Evolutionary conservation across 192 early-diverging fungal species (phyloP), one percentile per base, ranked within the genome.

Genomic region (Backusella macrospora): DNA sequence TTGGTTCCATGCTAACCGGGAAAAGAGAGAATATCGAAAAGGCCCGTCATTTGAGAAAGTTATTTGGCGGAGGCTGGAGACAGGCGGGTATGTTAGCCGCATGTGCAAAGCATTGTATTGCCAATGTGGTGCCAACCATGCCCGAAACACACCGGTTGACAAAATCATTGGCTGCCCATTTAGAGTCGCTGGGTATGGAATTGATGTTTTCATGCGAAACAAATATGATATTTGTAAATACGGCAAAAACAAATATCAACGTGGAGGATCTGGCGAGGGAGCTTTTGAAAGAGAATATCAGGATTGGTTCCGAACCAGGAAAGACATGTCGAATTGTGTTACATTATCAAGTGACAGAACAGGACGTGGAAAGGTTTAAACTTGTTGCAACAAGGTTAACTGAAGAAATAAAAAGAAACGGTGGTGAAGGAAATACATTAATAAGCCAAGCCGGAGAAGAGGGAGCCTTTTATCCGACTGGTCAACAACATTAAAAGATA

Each of bases 11-110:
- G 3, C 72, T 98, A 18, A 92, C 96, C 0, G 94, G 96, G 4
- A 79, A 76, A 23, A 55, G 79, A 40, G 64, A 82, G n/a, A 85
- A 89, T 68, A 94, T 98, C 71, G 88, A 90, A 40, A 90, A 86
- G 42, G 95, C 94, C 0, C 79, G 90, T 23, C 93, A 95, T 79
- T 92, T 93, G 77, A 86, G 96, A 52, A 94, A 96, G 80, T 72
- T 93, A n/a, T 96, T 93, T 84, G 96, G 96, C 62, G 96, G 96
- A 68, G 96, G 94, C 3, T 96, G 94, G 96, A 81, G 95, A 7
- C 96, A 98, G 82, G 93, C 92, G 4, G 96, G 96, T 40, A 62
- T 87, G 37, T 73, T 98, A 23, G 96, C 96, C 3, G 90, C 91
- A 0, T 94, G 90, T 6, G 90, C 89, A 4, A 80, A 92, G 23